These are phyloP conservation scores for Solanum chacoense DNA, from an alignment of 305 asterid species.

Conservation along the genomic window DNA sequence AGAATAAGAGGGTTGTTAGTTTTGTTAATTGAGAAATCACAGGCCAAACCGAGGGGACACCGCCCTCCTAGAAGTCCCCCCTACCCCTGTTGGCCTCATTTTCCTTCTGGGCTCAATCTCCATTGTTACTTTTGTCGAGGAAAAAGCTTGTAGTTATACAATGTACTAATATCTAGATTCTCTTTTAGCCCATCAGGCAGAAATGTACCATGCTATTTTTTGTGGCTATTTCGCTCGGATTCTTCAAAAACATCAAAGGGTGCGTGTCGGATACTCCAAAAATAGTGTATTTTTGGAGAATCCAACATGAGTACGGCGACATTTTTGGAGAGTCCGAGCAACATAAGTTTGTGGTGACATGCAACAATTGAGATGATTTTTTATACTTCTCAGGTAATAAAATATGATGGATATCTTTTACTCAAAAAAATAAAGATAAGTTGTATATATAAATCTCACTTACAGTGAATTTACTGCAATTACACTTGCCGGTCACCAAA, in stretches of 20 bases:
- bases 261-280: neutral
- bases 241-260: neutral
- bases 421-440: neutral
- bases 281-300: neutral
- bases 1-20: neutral
- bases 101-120: neutral
- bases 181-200: neutral
- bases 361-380: neutral
- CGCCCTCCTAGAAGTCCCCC: conserved; percentile 11
- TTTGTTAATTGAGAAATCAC: neutral
- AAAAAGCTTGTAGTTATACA: neutral
- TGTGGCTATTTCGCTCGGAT: neutral
- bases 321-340: neutral
- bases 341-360: neutral
- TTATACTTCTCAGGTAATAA: neutral
- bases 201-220: neutral
- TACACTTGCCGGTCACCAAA: neutral
- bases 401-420: neutral
- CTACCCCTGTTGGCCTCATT: neutral
- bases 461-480: neutral
- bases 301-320: neutral
- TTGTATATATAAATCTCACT: neutral
- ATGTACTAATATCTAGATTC: neutral
- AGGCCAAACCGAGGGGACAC: conserved; percentile 13
- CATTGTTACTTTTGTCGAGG: neutral